Evolutionary conservation across 495 filamentous ascomycete species (phyloP).

Genomic region (Sordaria brevicollis): DNA sequence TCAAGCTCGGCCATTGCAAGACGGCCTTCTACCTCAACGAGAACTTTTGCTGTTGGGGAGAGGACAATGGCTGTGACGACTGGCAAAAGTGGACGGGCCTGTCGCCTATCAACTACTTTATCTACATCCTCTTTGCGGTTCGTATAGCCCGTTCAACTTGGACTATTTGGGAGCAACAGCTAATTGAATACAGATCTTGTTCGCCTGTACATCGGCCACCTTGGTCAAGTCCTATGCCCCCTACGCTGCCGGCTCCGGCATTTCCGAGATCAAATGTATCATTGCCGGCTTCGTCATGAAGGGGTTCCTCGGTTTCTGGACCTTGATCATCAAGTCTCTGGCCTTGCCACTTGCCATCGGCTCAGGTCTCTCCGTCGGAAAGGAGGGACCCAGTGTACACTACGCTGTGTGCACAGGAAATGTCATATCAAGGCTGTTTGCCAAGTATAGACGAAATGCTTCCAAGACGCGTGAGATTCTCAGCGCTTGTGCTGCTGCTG

Average conservation of each 20-base stretch:
- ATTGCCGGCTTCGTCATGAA: constrained; percentile 99
- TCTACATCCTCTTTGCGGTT: constrained; percentile 88
- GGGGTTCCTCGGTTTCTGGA: constrained; percentile 89
- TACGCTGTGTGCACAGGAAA: constrained; percentile 97
- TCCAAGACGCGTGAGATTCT: constrained; percentile 93
- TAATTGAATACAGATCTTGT: constrained; percentile 47
- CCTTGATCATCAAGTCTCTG: constrained; percentile 87
- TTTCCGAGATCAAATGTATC: constrained; percentile 99
- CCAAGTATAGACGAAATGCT: constrained; percentile 87
- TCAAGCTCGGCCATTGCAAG: constrained; percentile 88
- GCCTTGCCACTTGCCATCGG: constrained; percentile 86
- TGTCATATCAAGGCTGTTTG: constrained; percentile 86
- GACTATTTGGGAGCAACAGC: not conserved
- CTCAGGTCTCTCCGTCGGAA: constrained; percentile 90
- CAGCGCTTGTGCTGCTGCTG: constrained; percentile 87
- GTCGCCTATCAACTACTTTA: constrained; percentile 68
- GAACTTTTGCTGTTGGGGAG: constrained; percentile 97
- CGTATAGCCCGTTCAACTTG: constrained; percentile 8
- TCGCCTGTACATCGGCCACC: constrained; percentile 71
- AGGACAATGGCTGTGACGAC: constrained; percentile 77
- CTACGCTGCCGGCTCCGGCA: constrained; percentile 93
- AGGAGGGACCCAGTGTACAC: constrained; percentile 96
- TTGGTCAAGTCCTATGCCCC: constrained; percentile 91
- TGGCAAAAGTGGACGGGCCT: constrained; percentile 85
- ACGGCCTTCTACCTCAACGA: constrained; percentile 97